Base-by-base conservation (phyloP, 1,284 basidiomycete genomes). In the Agroathelia rolfsii region DNA sequence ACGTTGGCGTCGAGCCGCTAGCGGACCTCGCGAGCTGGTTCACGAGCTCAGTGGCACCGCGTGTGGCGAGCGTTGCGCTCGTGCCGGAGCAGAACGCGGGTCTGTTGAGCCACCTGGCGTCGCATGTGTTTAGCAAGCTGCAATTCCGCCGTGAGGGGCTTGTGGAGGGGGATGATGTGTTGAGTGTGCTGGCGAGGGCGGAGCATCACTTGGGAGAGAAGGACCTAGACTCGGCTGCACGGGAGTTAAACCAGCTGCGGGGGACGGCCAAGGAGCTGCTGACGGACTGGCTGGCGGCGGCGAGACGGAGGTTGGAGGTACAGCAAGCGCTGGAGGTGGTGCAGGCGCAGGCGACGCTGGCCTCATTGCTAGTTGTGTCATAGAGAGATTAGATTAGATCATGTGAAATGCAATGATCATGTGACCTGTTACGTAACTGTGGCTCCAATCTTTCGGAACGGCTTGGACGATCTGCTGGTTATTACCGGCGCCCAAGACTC, bases 311-410 rank as follows among this genome's bases (percentile, higher is more conserved):
- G 51, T 59, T 98, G 45, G 90, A 96, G 60, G 89, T 95, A 27
- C 71, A 90, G 54, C 94, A 97, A 60, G 89, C 92, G 25, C 60
- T 98, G 45, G 83, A 94, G 64, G 85, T 86, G 38, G 76, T 92
- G 35, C 79, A 88, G 52, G 65, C 85, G 16, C 84, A 93, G 61
- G 78, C 79, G n/a, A 80, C 75, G 10, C 58, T 72, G 34, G 53
- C 56, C 28, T 65, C 66, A 24, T 52, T 73, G 37, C 56, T 68
- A 30, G 52, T 71, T 32, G 57, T 64, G 18, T 62, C 49, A 48
- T 38, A 48, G 36, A n/a, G n/a, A 16, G 28, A 18, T 13, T 31
- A 32, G 13, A 24, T 37, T 31, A 26, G 28, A 28, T 9, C 23
- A 9, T n/a, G 23, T 24, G 23, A 24, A n/a, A n/a, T n/a, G n/a